Percentiles rank a stretch among this genome's conserved stretches.
Evolutionary conservation across 2,329 filamentous ascomycete genomes (phyloP).

Genomic region (Pseudocercospora ulei): DNA sequence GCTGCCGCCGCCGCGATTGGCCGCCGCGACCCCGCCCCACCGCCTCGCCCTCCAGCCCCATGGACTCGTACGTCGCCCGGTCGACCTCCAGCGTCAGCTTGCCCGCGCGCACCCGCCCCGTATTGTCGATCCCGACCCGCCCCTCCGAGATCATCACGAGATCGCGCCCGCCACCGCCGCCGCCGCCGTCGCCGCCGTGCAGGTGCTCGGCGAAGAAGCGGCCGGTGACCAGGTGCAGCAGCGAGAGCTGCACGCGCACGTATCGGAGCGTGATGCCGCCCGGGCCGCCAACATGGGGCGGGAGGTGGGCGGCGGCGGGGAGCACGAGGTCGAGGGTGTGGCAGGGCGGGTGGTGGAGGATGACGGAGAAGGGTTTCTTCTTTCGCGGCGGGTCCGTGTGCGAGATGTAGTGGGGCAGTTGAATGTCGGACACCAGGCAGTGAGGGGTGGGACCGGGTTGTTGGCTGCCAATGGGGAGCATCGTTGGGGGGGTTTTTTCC

Average conservation of each 20-base stretch:
- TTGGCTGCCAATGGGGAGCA: constrained; percentile 17
- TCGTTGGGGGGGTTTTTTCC: no score
- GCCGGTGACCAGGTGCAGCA: constrained; percentile 60
- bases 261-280: constrained; percentile 42
- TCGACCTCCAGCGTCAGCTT: constrained; percentile 66
- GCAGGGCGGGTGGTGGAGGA: constrained; percentile 56
- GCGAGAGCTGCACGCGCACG: constrained; percentile 60
- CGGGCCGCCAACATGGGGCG: constrained; percentile 18
- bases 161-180: no score
- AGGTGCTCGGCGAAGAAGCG: constrained; percentile 78
- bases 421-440: constrained; percentile 63
- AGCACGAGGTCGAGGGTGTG: constrained; percentile 67
- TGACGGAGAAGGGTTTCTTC: constrained; percentile 63
- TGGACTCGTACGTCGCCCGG: constrained; percentile 70
- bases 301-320: constrained; percentile 37
- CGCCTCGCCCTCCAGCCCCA: constrained; percentile 66
- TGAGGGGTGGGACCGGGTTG: constrained; percentile 39
- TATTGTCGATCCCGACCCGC: constrained; percentile 54
- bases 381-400: constrained; percentile 59
- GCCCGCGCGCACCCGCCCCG: constrained; percentile 63
- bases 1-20: no score
- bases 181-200: no score
- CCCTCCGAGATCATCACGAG: constrained; percentile 78
- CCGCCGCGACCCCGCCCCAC: constrained; percentile 56
- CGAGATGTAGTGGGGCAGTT: constrained; percentile 59